Conservation (phyloP, 2,329 filamentous ascomycete genomes). For the Ceratocystis cacaofunesta region DNA sequence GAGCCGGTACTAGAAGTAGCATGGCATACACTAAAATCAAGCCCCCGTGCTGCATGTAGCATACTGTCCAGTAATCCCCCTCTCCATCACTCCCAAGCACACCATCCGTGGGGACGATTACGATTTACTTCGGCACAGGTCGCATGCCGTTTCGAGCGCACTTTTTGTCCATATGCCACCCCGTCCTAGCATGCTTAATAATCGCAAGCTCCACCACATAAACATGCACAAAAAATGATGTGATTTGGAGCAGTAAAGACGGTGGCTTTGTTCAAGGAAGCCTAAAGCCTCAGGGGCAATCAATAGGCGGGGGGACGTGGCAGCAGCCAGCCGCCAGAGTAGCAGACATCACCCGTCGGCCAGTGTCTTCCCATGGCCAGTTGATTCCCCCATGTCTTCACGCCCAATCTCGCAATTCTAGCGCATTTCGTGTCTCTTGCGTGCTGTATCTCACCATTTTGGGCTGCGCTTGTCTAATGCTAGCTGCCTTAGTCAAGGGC, state of each 20-base stretch:
- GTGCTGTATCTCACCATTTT: background rate
- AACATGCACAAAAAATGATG: background rate
- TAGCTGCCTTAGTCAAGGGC: too few relatives aligned
- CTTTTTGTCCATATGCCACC: background rate
- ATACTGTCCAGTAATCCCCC: background rate
- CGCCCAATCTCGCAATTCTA: background rate
- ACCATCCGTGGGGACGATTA: constrained; percentile 7
- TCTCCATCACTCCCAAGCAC: background rate
- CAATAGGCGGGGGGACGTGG: too few relatives aligned
- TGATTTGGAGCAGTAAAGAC: background rate
- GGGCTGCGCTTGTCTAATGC: background rate
- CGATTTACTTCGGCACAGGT: background rate
- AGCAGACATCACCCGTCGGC: too few relatives aligned
- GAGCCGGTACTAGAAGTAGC: too few relatives aligned
- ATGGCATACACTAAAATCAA: too few relatives aligned
- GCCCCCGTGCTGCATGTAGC: too few relatives aligned
- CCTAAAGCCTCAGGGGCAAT: too few relatives aligned
- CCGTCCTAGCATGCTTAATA: background rate
- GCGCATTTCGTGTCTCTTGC: background rate
- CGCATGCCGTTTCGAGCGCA: constrained; percentile 4
- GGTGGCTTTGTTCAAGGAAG: background rate
- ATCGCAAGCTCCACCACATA: background rate
- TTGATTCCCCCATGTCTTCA: background rate
- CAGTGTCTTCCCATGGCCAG: background rate
- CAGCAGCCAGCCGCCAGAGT: too few relatives aligned